These are phyloP conservation scores for Chrysanthemum makinoi DNA, from an alignment of 129 eudicot genomes.

Conservation along the genomic window DNA sequence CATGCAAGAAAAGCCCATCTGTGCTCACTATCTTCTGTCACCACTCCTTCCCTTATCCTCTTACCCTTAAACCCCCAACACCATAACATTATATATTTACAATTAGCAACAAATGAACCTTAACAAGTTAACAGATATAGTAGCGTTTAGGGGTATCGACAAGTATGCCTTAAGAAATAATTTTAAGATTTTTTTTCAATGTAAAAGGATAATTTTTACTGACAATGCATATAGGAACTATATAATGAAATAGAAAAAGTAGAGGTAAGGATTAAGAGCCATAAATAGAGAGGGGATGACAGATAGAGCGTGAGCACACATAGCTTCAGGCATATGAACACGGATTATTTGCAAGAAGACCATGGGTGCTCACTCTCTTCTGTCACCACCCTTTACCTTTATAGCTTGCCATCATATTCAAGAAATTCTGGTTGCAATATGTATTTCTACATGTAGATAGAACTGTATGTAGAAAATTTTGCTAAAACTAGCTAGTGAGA, in stretches of 20 bases:
- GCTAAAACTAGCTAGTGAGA: not conserved
- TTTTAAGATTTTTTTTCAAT: no score
- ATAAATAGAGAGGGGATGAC: constrained; percentile 47
- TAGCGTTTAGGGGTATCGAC: not conserved
- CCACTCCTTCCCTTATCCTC: constrained; percentile 5
- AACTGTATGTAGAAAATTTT: not conserved
- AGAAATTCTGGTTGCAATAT: no score
- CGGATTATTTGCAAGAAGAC: constrained; percentile 2
- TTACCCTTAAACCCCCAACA: not conserved
- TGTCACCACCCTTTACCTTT: constrained; percentile 8
- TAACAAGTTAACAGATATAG: no score
- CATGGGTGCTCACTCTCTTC: constrained; percentile 20
- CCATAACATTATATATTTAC: not conserved
- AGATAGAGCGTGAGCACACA: constrained; percentile 85
- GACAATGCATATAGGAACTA: no score
- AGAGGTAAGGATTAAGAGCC: not conserved
- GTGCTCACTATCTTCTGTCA: constrained; percentile 44
- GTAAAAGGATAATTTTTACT: no score
- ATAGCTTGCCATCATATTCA: not conserved
- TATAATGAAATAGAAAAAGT: not conserved
- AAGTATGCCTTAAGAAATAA: no score
- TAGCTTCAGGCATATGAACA: constrained; percentile 51
- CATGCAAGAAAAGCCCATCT: constrained; percentile 20
- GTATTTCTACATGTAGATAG: no score
- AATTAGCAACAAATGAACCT: no score